These are phyloP conservation scores for Daldinia childiae DNA, from an alignment of 495 filamentous ascomycete species.

Conservation along the genomic window DNA sequence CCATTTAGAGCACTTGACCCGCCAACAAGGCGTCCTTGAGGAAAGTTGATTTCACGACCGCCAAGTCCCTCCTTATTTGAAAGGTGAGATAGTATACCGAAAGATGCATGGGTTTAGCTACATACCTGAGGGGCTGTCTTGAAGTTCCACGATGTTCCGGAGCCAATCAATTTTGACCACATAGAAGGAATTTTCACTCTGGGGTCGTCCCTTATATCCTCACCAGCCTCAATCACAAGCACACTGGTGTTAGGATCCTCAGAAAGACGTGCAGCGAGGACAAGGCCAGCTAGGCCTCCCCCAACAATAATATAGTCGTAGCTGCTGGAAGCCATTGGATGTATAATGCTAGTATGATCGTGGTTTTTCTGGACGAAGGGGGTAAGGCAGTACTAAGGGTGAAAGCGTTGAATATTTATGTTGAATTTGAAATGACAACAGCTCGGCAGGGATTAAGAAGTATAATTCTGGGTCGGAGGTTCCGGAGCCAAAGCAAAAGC, in stretches of 20 bases:
- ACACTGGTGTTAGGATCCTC: constrained; percentile 52
- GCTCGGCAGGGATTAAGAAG: no score
- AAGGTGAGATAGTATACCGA: neutral
- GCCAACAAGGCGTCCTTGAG: constrained; percentile 52
- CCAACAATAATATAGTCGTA: constrained; percentile 41
- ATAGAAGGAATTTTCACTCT: constrained; percentile 35
- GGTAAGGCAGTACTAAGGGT: no score
- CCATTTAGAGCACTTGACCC: constrained; percentile 38
- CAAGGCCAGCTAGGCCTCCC: constrained; percentile 57
- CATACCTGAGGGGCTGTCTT: constrained; percentile 38
- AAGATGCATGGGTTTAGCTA: constrained; percentile 53
- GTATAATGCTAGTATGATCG: neutral
- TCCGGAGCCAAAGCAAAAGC: no score
- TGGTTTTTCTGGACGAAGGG: no score
- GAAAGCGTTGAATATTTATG: no score
- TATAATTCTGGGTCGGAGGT: no score
- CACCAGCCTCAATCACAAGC: constrained; percentile 59
- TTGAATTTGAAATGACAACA: no score
- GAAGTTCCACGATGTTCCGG: constrained; percentile 25
- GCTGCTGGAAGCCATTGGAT: neutral
- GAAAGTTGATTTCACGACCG: constrained; percentile 25
- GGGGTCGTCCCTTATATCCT: constrained; percentile 21
- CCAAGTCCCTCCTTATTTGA: constrained; percentile 27
- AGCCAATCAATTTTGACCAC: constrained; percentile 38
- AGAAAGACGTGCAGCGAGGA: constrained; percentile 57